Conservation (phyloP, 257 asterid species). For the Petunia axillaris region DNA sequence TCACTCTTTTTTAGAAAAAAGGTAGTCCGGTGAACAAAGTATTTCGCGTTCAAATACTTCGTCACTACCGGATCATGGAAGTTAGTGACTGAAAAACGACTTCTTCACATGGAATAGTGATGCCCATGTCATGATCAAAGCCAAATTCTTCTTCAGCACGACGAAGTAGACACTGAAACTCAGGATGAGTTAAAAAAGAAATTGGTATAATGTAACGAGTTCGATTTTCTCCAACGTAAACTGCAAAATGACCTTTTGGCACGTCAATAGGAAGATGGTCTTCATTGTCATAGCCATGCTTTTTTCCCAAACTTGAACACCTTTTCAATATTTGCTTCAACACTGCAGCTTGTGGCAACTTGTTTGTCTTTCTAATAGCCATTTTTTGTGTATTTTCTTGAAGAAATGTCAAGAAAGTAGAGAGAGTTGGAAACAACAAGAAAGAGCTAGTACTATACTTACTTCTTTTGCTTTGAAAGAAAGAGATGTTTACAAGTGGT, state of each 20-base stretch:
- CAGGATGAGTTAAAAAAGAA: conserved; percentile 48
- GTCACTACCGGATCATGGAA: conserved; percentile 46
- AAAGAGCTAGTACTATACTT: too few species aligned
- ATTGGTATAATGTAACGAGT: conserved; percentile 51
- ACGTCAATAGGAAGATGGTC: conserved; percentile 50
- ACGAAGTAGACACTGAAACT: conserved; percentile 49
- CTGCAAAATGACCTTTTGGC: conserved; percentile 59
- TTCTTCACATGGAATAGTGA: conserved; percentile 58
- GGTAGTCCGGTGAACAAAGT: too few species aligned
- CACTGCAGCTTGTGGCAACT: conserved; percentile 42
- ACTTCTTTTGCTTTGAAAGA: background rate
- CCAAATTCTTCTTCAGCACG: conserved; percentile 59
- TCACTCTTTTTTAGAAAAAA: background rate
- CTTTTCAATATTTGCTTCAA: conserved; percentile 49
- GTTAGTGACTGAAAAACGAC: conserved; percentile 50
- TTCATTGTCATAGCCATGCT: conserved; percentile 32
- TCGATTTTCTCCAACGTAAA: conserved; percentile 52
- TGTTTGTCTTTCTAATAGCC: conserved; percentile 48
- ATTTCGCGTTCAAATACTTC: background rate
- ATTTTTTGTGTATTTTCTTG: conserved; percentile 18
- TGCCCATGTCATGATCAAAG: conserved; percentile 55
- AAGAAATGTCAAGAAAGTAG: background rate
- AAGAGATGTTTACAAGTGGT: conserved; percentile 26
- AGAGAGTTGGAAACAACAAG: background rate
- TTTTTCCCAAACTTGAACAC: conserved; percentile 57